phyloP scores from a whole-genome alignment of 2,329 filamentous ascomycete genomes.

The Sphaerulina vaccinii region DNA sequence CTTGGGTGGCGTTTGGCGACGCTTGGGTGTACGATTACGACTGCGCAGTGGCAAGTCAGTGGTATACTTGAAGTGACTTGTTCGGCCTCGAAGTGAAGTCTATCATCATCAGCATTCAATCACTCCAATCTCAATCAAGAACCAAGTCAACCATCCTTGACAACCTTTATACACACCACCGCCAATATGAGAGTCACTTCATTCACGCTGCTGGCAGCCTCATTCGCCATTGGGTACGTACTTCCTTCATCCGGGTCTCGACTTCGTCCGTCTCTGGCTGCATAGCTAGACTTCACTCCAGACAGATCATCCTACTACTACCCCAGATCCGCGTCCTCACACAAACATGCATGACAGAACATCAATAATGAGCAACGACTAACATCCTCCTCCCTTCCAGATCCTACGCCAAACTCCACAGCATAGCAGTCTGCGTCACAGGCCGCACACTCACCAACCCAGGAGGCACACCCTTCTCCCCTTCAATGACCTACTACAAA shows the following conservation, averaged over 20 bases:
- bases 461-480: slow-evolving; percentile 6
- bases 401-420: slow-evolving; percentile 6
- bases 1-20: too few species aligned
- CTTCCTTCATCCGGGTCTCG: neutral
- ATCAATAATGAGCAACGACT: neutral
- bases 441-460: neutral
- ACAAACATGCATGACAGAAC: neutral
- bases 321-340: neutral
- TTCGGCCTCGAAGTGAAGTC: neutral
- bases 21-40: too few species aligned
- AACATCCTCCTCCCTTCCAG: neutral
- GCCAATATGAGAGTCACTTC: slow-evolving; percentile 4
- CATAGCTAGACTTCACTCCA: too few species aligned
- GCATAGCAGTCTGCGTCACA: slow-evolving; percentile 10
- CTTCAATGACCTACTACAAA: neutral
- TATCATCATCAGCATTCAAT: neutral
- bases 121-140: too few species aligned
- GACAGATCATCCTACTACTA: neutral
- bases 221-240: slow-evolving; percentile 8
- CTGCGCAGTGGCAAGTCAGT: too few species aligned
- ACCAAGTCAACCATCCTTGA: neutral
- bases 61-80: neutral
- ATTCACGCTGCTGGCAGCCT: neutral
- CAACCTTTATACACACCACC: neutral
- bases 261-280: too few species aligned